Percentiles rank a stretch among this genome's conserved stretches.
Conservation (phyloP, 305 asterid genomes). For the Solanum hybrid region DNA sequence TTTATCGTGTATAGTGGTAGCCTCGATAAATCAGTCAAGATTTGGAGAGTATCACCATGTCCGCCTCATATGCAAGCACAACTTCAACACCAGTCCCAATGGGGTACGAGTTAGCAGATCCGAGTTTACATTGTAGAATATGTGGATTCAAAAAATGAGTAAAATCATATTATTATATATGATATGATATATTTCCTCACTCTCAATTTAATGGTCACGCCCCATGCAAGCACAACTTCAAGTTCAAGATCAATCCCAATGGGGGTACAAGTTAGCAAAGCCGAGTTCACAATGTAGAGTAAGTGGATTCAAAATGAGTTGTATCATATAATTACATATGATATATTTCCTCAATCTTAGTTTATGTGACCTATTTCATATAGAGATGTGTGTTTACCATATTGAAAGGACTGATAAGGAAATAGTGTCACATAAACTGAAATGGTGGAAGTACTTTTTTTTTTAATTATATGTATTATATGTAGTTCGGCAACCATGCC, state of each 20-base stretch:
- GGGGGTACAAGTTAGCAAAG: background rate
- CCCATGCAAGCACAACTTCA: background rate
- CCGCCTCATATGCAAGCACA: background rate
- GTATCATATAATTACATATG: background rate
- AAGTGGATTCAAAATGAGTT: background rate
- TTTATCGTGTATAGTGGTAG: conserved; percentile 14
- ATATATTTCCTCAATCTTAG: background rate
- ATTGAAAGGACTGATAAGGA: background rate
- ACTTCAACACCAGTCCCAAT: background rate
- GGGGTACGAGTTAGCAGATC: background rate
- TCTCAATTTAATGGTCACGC: background rate
- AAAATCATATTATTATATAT: background rate
- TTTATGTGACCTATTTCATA: background rate
- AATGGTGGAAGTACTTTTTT: background rate
- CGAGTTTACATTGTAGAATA: background rate
- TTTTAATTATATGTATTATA: background rate
- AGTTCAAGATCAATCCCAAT: background rate
- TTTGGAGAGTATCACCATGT: conserved; percentile 5
- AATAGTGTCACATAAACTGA: background rate
- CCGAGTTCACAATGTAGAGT: background rate
- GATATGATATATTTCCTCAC: background rate
- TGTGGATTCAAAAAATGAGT: background rate
- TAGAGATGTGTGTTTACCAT: background rate
- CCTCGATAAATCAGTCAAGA: conserved; percentile 10
- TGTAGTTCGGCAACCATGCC: background rate